Evolutionary conservation across 805 yeast genomes (phyloP), one percentile per base, ranked within the genome.

Genomic region (Maudiozyma barnettii): DNA sequence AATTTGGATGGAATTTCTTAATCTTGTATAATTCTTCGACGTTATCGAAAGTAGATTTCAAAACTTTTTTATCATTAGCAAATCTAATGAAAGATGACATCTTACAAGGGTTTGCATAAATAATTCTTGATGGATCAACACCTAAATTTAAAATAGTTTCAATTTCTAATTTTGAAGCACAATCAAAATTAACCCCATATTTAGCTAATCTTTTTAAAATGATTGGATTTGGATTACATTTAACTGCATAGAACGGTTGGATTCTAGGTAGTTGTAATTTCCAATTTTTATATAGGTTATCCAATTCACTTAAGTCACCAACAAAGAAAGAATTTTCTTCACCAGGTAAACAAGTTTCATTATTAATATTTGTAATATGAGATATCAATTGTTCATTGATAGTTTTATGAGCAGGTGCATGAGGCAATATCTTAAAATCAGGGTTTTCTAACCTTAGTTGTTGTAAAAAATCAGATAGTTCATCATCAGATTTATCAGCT

Each of bases 91-190:
- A 87, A 18, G 95, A 84, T 44, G 79, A 76, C n/a, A 90, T 80
- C 68, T 91, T 91, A 67, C 96, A 86, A 12, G 99, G 96, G 59
- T 91, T 88, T 14, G 98, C 97, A 66, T 87, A 91, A 47, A 93
- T 76, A 58, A 91, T 84, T 53, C 84, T 72, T 12, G 72, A 63
- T 8, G 95, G 77, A 51, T 69, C 69, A 43, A 83, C 78, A 7
- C 91, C 91, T 50, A 82, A 60, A 18, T 66, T 59, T 52, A 87
- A 69, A 45, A 87, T 75, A 40, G 70, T 68, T 46, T 81, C 82
- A 58, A 91, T 87, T 68, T 91, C 99, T 52, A 75, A 75, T 59
- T 82, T 79, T 20, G 96, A 86, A 5, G 98, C 98, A 69, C 99
- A 91, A 64, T 91, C 99, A 60, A 91, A 91, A 49, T 83, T 82